Conservation (phyloP, 2,329 filamentous ascomycete genomes). For the Rhexocercosporidium sp. region DNA sequence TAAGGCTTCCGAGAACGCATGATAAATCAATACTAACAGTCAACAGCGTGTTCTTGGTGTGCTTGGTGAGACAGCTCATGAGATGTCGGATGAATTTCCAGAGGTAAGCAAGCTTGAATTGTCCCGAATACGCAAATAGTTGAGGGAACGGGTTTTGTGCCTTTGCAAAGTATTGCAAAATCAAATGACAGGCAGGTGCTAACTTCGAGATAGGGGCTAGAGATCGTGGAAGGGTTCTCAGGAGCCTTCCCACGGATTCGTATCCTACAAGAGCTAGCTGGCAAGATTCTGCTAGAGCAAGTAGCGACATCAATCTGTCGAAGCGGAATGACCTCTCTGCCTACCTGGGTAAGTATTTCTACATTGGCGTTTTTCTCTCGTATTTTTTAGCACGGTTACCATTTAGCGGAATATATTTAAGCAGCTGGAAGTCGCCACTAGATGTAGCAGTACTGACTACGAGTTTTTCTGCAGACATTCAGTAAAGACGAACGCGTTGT, state of each 20-base stretch:
- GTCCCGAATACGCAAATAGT: neutral
- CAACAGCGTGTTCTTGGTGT: conserved; percentile 55
- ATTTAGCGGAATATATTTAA: no score
- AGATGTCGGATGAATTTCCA: conserved; percentile 43
- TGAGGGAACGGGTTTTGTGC: neutral
- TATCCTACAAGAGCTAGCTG: conserved; percentile 48
- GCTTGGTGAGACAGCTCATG: conserved; percentile 42
- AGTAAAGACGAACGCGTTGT: conserved; percentile 35
- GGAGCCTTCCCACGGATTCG: conserved; percentile 55
- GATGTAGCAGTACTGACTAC: neutral
- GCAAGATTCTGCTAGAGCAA: conserved; percentile 37
- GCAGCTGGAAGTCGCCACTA: neutral
- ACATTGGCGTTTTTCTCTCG: neutral
- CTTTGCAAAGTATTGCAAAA: neutral
- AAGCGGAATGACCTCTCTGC: conserved; percentile 50
- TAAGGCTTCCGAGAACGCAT: neutral
- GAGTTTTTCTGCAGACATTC: conserved; percentile 1
- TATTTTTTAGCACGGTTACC: neutral
- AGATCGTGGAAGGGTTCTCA: conserved; percentile 42
- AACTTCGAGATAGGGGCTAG: conserved; percentile 43
- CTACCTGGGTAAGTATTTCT: conserved; percentile 33
- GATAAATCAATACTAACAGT: neutral
- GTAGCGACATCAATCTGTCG: conserved; percentile 51
- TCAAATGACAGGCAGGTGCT: neutral
- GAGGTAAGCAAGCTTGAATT: conserved; percentile 2